Evolutionary conservation across 768 basidiomycete genomes (phyloP), one percentile per base, ranked within the genome.

Genomic region (Jaapia argillacea): DNA sequence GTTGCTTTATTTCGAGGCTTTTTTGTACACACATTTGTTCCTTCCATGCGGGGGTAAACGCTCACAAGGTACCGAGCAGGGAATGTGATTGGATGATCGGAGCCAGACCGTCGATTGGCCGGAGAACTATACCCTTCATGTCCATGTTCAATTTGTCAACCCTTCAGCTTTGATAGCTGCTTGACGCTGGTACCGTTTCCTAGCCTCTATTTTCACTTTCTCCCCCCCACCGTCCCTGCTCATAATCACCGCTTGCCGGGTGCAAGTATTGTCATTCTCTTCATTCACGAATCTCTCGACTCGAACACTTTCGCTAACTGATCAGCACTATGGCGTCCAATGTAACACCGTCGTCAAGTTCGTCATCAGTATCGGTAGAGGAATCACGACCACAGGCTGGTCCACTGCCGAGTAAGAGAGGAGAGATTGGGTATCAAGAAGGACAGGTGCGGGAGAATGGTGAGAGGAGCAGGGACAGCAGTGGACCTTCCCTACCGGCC

Each of bases 401-500:
- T 35, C 79, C 80, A 43, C 61, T 81, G 54, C 81, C 81, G 42
- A 57, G 54, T 36, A 83, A 82, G 57, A 67, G 71, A 16, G 82
- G 80, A 22, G 81, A 83, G 54, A 76, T 85, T 41, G 81, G 81
- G 18, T 85, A 65, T 53, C 47, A 21, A 12, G 37, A 64, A 23
- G 77, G 77, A 42, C 66, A 59, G 7, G 42, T 64, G 16, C 65
- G 65, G 43, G 57, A 50, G 25, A 43, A 25, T 48, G 51, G 45
- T 46, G 47, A 41, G 36, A 28, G 42, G 48, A 18, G 33, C n/a
- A n/a, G n/a, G n/a, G 46, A 18, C 24, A 51, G 46, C 3, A 52
- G 46, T 27, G 48, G 45, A 25, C 42, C 24, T 44, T 25, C 57
- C 23, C 52, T 74, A 10, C 74, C 72, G n/a, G 63, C 59, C 14